Evolutionary conservation across 164 flowering plant species (phyloP), one percentile per base, ranked within the genome.

Genomic region (Dillenia turbinata): DNA sequence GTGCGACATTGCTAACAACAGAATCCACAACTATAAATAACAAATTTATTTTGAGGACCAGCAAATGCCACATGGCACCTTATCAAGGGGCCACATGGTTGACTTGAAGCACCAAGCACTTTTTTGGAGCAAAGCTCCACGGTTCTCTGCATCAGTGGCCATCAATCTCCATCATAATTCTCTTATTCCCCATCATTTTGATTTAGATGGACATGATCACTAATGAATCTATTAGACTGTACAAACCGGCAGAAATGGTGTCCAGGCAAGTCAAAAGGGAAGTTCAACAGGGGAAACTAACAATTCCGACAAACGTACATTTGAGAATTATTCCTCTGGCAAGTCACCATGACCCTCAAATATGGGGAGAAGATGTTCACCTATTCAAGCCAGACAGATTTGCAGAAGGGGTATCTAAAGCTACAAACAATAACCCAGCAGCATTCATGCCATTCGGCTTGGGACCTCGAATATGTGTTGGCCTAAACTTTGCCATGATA

Each of bases 311-410:
- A 0, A 19, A 60, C 10, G 44, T 66, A 9, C 52, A 69, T 6
- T 1, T 83, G 7, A 1, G 14, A 0, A 60, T 79, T 33, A 63
- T 78, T n/a, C 47, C 47, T 12, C 47, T 78, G 5, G 73, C 74
- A 12, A 10, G 69, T 6, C 85, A 81, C 52, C 68, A 69, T 47
- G 75, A 79, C 64, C 68, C 73, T 13, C 14, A 63, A 2, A 57
- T 72, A 44, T 83, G 88, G 88, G 85, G 82, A 55, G 64, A 74
- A 56, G 85, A 81, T 59, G 88, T 53, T 16, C 72, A 79, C 16
- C 51, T 53, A 0, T 83, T 81, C 83, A 83, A 73, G 44, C 85
- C 88, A 17, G 82, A 76, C 44, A 70, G 88, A 62, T 81, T 83
- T 57, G 49, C 80, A n/a, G 69, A 73, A 52, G 85, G 88, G 33